These are phyloP conservation scores for Ophiobolus disseminans DNA, from an alignment of 2,329 filamentous ascomycete genomes.

Conservation along the genomic window DNA sequence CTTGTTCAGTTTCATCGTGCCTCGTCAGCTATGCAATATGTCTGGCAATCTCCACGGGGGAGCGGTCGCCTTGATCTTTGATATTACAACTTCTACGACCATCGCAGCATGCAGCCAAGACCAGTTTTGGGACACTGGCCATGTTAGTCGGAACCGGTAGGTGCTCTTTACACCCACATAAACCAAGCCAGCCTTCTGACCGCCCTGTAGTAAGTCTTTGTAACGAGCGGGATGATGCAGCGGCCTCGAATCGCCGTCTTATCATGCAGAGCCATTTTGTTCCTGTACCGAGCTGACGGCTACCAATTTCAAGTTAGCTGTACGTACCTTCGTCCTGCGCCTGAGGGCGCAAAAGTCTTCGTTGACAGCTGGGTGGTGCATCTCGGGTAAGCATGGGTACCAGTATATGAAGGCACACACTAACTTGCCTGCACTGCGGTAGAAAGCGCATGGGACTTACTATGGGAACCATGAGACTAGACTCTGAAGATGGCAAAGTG, in stretches of 20 bases:
- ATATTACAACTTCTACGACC: constrained; percentile 58
- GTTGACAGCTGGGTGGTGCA: constrained; percentile 56
- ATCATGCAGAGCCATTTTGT: background rate
- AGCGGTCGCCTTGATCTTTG: constrained; percentile 62
- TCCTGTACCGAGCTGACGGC: background rate
- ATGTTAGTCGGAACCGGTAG: constrained; percentile 44
- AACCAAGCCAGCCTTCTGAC: background rate
- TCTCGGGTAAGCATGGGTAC: no score
- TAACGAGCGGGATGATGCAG: no score
- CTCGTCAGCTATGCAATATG: constrained; percentile 54
- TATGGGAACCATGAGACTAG: constrained; percentile 51
- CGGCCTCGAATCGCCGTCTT: no score
- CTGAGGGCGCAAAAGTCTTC: constrained; percentile 49
- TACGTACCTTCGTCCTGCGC: constrained; percentile 54
- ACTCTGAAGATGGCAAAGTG: constrained; percentile 45
- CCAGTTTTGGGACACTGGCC: constrained; percentile 54
- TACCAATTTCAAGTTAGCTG: constrained; percentile 48
- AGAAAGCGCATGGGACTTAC: constrained; percentile 51
- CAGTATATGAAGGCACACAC: no score
- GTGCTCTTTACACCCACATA: constrained; percentile 14
- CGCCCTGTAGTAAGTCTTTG: background rate
- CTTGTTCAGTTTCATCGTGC: constrained; percentile 55
- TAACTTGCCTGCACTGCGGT: no score
- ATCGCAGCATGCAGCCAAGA: constrained; percentile 39
- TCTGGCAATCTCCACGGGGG: constrained; percentile 61